Percentiles rank a stretch among this genome's conserved stretches.
These are phyloP conservation scores for Pyricularia grisea DNA, from an alignment of 2,329 filamentous ascomycete species.

Conservation along the genomic window DNA sequence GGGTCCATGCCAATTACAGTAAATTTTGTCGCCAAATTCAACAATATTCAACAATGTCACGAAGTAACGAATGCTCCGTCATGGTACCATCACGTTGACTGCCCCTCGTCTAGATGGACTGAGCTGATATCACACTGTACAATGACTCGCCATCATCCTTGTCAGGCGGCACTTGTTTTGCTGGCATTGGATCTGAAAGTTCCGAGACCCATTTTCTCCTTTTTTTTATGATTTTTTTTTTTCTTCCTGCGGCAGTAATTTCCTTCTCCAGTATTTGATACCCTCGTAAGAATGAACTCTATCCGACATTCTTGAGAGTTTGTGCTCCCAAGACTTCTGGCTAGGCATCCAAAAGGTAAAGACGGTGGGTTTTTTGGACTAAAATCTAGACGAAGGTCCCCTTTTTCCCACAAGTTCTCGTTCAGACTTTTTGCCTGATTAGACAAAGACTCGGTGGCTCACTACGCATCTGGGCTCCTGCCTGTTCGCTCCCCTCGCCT, in stretches of 20 bases:
- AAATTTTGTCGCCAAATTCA: not conserved
- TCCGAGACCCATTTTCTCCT: not conserved
- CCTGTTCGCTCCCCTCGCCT: not conserved
- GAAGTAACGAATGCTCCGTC: not conserved
- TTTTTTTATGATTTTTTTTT: not conserved
- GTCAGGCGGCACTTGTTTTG: not conserved
- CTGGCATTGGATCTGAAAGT: not conserved
- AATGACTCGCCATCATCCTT: not conserved
- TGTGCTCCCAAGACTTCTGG: not conserved
- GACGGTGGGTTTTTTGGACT: not conserved
- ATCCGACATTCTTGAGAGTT: not conserved
- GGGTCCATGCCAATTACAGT: not conserved
- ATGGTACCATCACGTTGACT: not conserved
- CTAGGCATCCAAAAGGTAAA: not conserved
- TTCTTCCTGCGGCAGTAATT: not conserved
- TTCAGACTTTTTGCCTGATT: not conserved
- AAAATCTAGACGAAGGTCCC: not conserved
- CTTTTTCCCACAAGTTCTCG: not conserved
- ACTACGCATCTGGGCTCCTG: not conserved
- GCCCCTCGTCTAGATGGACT: not conserved
- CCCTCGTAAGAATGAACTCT: not conserved
- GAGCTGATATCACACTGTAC: not conserved
- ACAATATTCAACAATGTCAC: no score
- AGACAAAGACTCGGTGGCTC: no score
- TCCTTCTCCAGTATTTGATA: not conserved